Percentiles rank a stretch among this genome's conserved stretches.
Conservation (phyloP, 1,284 basidiomycete genomes). For the Pholiota adiposa region DNA sequence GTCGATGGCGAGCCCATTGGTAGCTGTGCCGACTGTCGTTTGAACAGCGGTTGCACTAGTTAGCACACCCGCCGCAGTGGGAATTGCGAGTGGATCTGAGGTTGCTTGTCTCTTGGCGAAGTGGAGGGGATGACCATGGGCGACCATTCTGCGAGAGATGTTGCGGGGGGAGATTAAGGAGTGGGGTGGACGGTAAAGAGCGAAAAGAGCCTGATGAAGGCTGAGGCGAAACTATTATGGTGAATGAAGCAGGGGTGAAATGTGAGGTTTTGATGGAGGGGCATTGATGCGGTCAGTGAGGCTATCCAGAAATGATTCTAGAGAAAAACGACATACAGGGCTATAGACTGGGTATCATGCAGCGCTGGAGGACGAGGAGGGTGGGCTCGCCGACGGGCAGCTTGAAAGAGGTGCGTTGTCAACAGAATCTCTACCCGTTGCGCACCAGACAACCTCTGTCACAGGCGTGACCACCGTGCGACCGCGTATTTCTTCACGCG, state of each 20-base stretch:
- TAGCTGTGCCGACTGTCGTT: slow-evolving; percentile 33
- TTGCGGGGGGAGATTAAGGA: slow-evolving; percentile 26
- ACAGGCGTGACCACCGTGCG: slow-evolving; percentile 18
- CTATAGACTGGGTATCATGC: slow-evolving; percentile 11
- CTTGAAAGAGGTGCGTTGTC: slow-evolving; percentile 12
- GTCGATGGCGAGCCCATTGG: slow-evolving; percentile 30
- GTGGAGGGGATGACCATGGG: slow-evolving; percentile 25
- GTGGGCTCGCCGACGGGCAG: slow-evolving; percentile 7
- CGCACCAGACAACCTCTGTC: slow-evolving; percentile 1
- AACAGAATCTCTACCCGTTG: not conserved
- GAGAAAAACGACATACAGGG: slow-evolving; percentile 6
- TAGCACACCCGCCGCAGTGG: slow-evolving; percentile 51
- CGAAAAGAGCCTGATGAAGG: slow-evolving; percentile 23
- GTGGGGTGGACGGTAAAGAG: slow-evolving; percentile 21
- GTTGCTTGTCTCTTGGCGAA: slow-evolving; percentile 25
- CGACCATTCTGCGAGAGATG: slow-evolving; percentile 28
- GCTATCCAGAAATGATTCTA: not conserved
- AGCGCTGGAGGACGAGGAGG: slow-evolving; percentile 6
- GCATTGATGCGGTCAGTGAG: slow-evolving; percentile 8
- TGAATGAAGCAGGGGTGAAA: slow-evolving; percentile 17
- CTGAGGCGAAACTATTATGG: slow-evolving; percentile 15
- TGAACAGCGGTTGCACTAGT: slow-evolving; percentile 36
- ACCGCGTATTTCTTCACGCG: slow-evolving; percentile 6
- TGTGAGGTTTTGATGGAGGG: slow-evolving; percentile 9
- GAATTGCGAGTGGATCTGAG: slow-evolving; percentile 45